Conservation (phyloP, 1,284 basidiomycete species). For the Entoloma clypeatum region DNA sequence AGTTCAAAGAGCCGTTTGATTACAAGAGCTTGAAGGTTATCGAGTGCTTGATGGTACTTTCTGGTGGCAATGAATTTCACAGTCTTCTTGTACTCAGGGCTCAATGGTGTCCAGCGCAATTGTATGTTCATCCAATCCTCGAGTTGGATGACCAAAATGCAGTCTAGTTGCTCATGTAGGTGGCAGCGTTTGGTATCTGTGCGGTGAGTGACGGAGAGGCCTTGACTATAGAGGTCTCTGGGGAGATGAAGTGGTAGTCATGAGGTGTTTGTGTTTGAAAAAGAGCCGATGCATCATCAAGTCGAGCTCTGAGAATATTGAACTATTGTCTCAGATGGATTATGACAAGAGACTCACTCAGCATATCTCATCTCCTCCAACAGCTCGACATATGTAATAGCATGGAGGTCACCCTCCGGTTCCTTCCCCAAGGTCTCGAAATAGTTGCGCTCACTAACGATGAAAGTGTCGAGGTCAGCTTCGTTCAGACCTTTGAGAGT, state of each 20-base stretch:
- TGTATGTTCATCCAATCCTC: slow-evolving; percentile 10
- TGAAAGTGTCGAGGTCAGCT: too few relatives aligned
- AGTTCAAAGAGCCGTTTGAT: slow-evolving; percentile 21
- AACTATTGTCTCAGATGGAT: background rate
- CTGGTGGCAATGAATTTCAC: slow-evolving; percentile 4
- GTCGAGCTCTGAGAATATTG: background rate
- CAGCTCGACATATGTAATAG: slow-evolving; percentile 21
- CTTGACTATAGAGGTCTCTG: slow-evolving; percentile 1
- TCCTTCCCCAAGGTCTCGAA: too few relatives aligned
- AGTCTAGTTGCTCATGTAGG: slow-evolving; percentile 1
- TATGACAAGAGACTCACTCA: slow-evolving; percentile 15
- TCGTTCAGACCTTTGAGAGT: too few relatives aligned
- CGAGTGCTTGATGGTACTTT: slow-evolving; percentile 15
- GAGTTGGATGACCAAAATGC: background rate
- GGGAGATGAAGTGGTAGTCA: slow-evolving; percentile 5
- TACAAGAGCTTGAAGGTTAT: slow-evolving; percentile 18
- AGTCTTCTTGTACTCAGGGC: slow-evolving; percentile 12
- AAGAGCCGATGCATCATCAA: background rate
- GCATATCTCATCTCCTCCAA: slow-evolving; percentile 14
- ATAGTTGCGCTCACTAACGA: too few relatives aligned
- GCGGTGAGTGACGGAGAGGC: slow-evolving; percentile 2
- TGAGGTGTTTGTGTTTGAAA: slow-evolving; percentile 4
- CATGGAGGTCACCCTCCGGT: slow-evolving; percentile 18
- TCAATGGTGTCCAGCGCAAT: slow-evolving; percentile 8
- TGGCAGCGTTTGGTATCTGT: slow-evolving; percentile 1